phyloP scores from a whole-genome alignment of 352 stramenopile genomes.

The Saprolegnia diclina region DNA sequence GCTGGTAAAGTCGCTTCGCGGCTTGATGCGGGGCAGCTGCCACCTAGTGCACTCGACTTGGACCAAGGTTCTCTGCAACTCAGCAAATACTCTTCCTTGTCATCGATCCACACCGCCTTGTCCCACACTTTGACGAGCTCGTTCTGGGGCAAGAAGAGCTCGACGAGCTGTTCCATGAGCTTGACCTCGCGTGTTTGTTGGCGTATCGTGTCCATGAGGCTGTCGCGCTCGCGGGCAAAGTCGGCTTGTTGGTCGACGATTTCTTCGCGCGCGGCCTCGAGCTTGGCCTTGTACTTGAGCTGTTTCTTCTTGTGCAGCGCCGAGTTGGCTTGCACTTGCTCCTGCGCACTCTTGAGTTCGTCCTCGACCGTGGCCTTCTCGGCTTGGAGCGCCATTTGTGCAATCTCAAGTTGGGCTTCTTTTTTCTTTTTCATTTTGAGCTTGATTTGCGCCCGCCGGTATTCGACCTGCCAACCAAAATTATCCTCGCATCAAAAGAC shows the following conservation, averaged over 20 bases:
- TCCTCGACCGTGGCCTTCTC: conserved; percentile 73
- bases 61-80: no score
- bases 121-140: conserved; percentile 87
- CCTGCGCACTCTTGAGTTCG: conserved; percentile 65
- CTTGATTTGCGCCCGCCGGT: conserved; percentile 69
- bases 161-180: conserved; percentile 81
- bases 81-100: conserved; percentile 45
- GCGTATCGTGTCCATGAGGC: conserved; percentile 81
- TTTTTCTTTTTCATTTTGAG: conserved; percentile 69
- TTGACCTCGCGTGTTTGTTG: conserved; percentile 86
- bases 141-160: conserved; percentile 77
- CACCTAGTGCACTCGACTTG: conserved; percentile 29
- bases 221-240: conserved; percentile 81
- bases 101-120: conserved; percentile 74
- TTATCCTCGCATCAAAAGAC: not conserved
- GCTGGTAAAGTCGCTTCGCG: conserved; percentile 73
- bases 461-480: conserved; percentile 40
- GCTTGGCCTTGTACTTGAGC: conserved; percentile 55
- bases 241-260: conserved; percentile 79
- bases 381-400: conserved; percentile 44
- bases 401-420: conserved; percentile 55
- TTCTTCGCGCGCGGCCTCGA: conserved; percentile 73
- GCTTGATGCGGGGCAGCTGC: conserved; percentile 66
- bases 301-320: conserved; percentile 57
- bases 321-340: conserved; percentile 52